A percentile compares a stretch with the other conserved stretches of the same genome.
Evolutionary conservation across 768 basidiomycete species (phyloP).

Genomic region (Lactarius vividus): DNA sequence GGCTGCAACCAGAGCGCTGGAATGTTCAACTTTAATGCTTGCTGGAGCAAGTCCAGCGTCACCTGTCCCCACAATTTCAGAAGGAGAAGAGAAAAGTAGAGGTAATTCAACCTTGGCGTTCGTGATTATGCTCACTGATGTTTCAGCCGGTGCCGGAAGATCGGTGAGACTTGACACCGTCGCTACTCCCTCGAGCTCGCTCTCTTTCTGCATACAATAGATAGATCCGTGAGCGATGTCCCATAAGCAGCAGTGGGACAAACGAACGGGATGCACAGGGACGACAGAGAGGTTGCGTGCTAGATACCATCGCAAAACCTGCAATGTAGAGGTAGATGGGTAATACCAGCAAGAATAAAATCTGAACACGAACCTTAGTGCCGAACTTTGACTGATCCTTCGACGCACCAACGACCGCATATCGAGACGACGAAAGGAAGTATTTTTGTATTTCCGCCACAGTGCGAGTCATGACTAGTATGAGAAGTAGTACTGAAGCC

Average conservation of each 20-base stretch:
- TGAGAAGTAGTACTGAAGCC: too few relatives aligned
- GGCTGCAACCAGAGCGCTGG: conserved; percentile 88
- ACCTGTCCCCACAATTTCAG: conserved; percentile 43
- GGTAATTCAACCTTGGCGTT: conserved; percentile 54
- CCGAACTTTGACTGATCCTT: conserved; percentile 78
- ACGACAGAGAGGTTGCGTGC: conserved; percentile 55
- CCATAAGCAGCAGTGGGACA: neutral
- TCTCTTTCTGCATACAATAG: conserved; percentile 53
- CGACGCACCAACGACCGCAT: conserved; percentile 81
- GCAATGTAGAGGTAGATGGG: conserved; percentile 2
- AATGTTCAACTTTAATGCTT: conserved; percentile 66
- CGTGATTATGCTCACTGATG: conserved; percentile 77
- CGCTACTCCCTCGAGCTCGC: conserved; percentile 61
- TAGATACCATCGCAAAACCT: conserved; percentile 82
- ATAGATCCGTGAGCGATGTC: neutral
- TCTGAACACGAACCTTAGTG: conserved; percentile 50
- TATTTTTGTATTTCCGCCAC: conserved; percentile 44
- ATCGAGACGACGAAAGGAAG: conserved; percentile 63
- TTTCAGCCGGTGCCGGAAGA: conserved; percentile 58
- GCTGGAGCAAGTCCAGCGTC: conserved; percentile 63
- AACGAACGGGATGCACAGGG: conserved; percentile 70
- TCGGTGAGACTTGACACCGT: conserved; percentile 55
- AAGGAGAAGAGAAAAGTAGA: neutral
- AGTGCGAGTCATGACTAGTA: conserved; percentile 27
- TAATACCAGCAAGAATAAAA: neutral